Percentiles rank a stretch among this genome's conserved stretches.
These are phyloP conservation scores for Afroboletus lepidellus DNA, from an alignment of 1,284 basidiomycete species.

Conservation along the genomic window DNA sequence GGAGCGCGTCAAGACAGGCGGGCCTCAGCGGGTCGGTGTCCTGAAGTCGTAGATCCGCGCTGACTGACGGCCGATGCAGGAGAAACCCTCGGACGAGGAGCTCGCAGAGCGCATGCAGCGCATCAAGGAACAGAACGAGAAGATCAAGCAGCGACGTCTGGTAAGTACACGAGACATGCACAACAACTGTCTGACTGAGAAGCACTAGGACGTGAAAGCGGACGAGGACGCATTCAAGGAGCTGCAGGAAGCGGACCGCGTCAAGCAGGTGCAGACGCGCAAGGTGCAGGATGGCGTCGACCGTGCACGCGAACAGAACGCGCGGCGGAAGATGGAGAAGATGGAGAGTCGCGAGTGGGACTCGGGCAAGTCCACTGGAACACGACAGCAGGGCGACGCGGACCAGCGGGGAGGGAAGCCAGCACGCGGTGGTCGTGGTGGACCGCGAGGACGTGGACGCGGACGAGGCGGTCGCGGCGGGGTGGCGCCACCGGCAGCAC, in stretches of 20 bases:
- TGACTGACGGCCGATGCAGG: slow-evolving; percentile 42
- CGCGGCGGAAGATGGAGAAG: slow-evolving; percentile 76
- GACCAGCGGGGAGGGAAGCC: slow-evolving; percentile 20
- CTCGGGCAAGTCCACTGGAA: slow-evolving; percentile 57
- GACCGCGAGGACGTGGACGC: slow-evolving; percentile 37
- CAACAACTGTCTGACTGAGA: slow-evolving; percentile 4
- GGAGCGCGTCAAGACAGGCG: slow-evolving; percentile 77
- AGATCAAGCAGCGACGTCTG: slow-evolving; percentile 72
- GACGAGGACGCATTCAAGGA: slow-evolving; percentile 76
- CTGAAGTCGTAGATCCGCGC: not conserved
- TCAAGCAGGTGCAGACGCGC: slow-evolving; percentile 51
- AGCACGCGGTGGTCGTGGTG: slow-evolving; percentile 34
- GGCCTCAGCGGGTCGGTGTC: slow-evolving; percentile 59
- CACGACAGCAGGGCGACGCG: not conserved
- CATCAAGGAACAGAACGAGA: slow-evolving; percentile 76
- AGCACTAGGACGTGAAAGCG: slow-evolving; percentile 63
- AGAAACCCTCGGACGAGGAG: slow-evolving; percentile 71
- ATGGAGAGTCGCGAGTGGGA: slow-evolving; percentile 78
- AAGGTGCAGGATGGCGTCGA: slow-evolving; percentile 68
- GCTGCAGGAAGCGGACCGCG: slow-evolving; percentile 58
- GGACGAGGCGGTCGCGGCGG: slow-evolving; percentile 25
- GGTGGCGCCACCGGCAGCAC: not conserved
- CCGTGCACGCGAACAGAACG: slow-evolving; percentile 70
- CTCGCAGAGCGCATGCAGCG: slow-evolving; percentile 69
- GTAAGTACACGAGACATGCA: slow-evolving; percentile 40